Conservation (phyloP, 2,329 filamentous ascomycete species). For the Parastagonospora nodorum region DNA sequence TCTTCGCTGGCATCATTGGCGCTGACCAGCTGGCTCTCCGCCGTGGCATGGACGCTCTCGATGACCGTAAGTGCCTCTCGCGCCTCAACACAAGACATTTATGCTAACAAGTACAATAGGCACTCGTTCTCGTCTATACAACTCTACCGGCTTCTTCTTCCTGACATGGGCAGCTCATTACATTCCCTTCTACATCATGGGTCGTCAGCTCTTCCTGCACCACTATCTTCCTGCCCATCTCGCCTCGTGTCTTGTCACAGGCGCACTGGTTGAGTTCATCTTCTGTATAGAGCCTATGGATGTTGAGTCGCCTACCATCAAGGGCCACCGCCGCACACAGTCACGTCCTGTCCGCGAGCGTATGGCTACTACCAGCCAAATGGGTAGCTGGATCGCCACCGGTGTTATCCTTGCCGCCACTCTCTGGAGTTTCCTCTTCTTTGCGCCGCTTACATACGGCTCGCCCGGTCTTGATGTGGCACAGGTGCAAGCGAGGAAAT, state of each 20-base stretch:
- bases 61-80: slow-evolving; percentile 75
- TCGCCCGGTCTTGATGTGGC: slow-evolving; percentile 83
- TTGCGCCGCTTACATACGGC: slow-evolving; percentile 93
- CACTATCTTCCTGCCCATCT: slow-evolving; percentile 96
- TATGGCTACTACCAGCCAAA: slow-evolving; percentile 76
- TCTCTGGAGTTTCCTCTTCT: slow-evolving; percentile 86
- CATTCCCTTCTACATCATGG: slow-evolving; percentile 97
- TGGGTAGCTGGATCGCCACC: slow-evolving; percentile 79
- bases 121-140: slow-evolving; percentile 91
- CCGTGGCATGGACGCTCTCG: slow-evolving; percentile 89
- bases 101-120: slow-evolving; percentile 55
- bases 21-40: slow-evolving; percentile 93
- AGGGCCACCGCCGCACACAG: slow-evolving; percentile 48
- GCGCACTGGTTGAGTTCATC: slow-evolving; percentile 91
- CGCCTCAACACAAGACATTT: neutral
- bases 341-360: slow-evolving; percentile 81
- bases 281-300: slow-evolving; percentile 83
- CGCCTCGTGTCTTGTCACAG: slow-evolving; percentile 86
- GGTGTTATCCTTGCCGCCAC: slow-evolving; percentile 70
- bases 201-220: slow-evolving; percentile 95
- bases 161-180: slow-evolving; percentile 97
- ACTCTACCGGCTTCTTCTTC: slow-evolving; percentile 99
- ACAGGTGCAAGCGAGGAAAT: slow-evolving; percentile 83
- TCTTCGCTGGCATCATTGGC: slow-evolving; percentile 88
- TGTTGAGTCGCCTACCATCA: slow-evolving; percentile 42